Conservation (phyloP, 495 filamentous ascomycete species). For the Podospora australis region DNA sequence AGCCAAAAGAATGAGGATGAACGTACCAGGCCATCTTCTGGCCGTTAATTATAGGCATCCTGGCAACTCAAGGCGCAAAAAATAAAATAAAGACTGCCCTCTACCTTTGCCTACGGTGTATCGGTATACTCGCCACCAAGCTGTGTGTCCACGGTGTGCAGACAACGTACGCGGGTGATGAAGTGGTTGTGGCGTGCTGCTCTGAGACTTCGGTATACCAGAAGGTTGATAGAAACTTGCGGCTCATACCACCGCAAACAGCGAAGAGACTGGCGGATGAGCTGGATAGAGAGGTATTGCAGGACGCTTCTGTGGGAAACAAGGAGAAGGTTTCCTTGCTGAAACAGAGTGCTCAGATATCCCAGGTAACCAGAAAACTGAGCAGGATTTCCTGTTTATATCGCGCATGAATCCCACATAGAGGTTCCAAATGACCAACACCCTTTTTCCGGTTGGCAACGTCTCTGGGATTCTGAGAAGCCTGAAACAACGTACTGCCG, state of each 20-base stretch:
- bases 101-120: too few species aligned
- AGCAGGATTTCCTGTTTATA: background rate
- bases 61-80: slow-evolving; percentile 9
- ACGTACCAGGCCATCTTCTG: slow-evolving; percentile 56
- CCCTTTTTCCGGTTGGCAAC: background rate
- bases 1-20: slow-evolving; percentile 8
- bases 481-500: background rate
- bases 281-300: slow-evolving; percentile 3
- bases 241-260: background rate
- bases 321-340: background rate
- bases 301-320: background rate
- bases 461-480: background rate
- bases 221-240: background rate
- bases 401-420: background rate
- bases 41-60: slow-evolving; percentile 51
- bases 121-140: too few species aligned
- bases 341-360: too few species aligned
- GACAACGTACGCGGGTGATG: too few species aligned
- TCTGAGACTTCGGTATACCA: too few species aligned
- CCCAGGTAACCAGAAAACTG: background rate
- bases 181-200: background rate
- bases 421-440: background rate
- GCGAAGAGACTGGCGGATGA: background rate
- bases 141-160: too few species aligned
- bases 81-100: too few species aligned